Conservation (phyloP, 2,329 filamentous ascomycete species). For the Alternaria burnsii region DNA sequence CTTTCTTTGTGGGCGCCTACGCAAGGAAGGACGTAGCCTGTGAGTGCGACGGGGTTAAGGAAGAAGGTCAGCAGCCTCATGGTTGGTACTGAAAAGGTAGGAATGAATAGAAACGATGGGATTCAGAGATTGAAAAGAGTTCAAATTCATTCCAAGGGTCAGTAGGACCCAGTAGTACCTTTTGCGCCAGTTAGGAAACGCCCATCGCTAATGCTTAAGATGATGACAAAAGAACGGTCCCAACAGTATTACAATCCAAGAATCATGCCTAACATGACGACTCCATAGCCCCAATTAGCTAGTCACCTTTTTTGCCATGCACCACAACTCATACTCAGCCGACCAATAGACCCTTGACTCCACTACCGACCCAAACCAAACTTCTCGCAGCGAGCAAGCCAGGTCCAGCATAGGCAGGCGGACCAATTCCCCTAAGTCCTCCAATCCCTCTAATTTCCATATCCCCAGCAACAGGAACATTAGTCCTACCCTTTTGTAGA, state of each 20-base stretch:
- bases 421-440: conserved; percentile 20
- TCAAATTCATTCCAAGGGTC: not conserved
- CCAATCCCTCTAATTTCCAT: not conserved
- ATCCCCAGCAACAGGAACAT: conserved; percentile 9
- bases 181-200: not conserved
- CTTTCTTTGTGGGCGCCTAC: not conserved
- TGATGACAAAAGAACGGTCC: not conserved
- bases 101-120: not conserved
- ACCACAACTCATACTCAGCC: not conserved
- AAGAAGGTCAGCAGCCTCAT: not conserved
- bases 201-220: not conserved
- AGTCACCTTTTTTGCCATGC: not conserved
- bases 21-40: not conserved
- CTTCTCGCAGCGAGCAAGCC: conserved; percentile 35
- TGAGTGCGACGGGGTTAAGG: not conserved
- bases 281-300: not conserved
- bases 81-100: not conserved
- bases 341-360: conserved; percentile 26
- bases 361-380: conserved; percentile 35
- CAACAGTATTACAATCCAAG: not conserved
- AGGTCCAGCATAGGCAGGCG: conserved; percentile 37
- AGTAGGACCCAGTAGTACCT: not conserved
- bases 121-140: not conserved
- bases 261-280: not conserved
- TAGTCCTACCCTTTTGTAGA: conserved; percentile 37